Conservation (phyloP, 495 filamentous ascomycete genomes). For the Neurospora discreta region DNA sequence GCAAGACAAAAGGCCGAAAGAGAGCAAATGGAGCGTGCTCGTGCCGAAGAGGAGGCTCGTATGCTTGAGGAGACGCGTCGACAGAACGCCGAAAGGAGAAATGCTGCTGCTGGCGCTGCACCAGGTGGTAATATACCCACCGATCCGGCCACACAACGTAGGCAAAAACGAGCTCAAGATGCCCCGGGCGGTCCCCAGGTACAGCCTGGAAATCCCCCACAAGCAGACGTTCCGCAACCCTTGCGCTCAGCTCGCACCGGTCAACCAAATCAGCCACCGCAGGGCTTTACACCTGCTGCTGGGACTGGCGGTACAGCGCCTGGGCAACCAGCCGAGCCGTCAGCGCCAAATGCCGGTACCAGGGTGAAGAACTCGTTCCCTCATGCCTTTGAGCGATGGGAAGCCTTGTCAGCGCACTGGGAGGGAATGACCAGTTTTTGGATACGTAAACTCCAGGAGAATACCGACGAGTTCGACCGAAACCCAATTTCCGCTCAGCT, state of each 20-base stretch:
- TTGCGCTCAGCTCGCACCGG: constrained; percentile 17
- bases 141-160: constrained; percentile 34
- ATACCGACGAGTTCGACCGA: constrained; percentile 67
- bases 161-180: constrained; percentile 23
- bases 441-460: constrained; percentile 85
- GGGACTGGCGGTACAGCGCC: constrained; percentile 5
- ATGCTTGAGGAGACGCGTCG: constrained; percentile 41
- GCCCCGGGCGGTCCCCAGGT: constrained; percentile 7
- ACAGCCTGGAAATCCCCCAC: constrained; percentile 1
- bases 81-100: constrained; percentile 36
- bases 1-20: constrained; percentile 53
- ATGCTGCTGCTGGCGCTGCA: constrained; percentile 51
- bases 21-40: constrained; percentile 35
- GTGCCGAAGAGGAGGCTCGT: constrained; percentile 45
- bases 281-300: constrained; percentile 6
- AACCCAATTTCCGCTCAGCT: constrained; percentile 81
- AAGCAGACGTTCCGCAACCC: constrained; percentile 8
- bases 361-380: constrained; percentile 56
- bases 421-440: constrained; percentile 95
- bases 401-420: constrained; percentile 93
- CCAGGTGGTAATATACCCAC: constrained; percentile 18
- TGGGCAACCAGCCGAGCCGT: constrained; percentile 22
- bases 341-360: constrained; percentile 17
- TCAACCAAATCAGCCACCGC: constrained; percentile 10
- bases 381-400: constrained; percentile 97